Percentiles rank a stretch among this genome's conserved stretches.
phyloP scores from a whole-genome alignment of 352 stramenopile genomes.

The Thraustochytrium striatum region DNA sequence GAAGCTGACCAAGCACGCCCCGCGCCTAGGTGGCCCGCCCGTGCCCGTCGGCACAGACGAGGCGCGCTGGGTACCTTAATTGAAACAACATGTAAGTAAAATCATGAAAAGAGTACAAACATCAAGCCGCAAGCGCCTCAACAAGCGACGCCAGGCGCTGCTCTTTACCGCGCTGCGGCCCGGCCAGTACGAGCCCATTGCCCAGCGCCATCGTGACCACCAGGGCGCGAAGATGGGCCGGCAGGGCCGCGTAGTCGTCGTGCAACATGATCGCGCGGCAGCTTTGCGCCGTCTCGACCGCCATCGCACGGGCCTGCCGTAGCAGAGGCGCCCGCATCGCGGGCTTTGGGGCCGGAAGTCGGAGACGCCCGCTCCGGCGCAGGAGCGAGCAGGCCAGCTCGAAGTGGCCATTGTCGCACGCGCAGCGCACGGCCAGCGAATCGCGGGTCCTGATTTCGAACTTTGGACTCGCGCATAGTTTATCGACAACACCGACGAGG shows the following conservation, averaged over 20 bases:
- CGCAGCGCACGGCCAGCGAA: neutral
- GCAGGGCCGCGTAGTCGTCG: neutral
- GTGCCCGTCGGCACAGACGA: neutral
- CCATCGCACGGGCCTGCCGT: neutral
- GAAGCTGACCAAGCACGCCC: neutral
- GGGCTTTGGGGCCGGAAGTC: neutral
- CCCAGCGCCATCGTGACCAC: constrained; percentile 4
- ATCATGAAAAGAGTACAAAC: neutral
- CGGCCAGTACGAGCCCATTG: neutral
- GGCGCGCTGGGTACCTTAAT: neutral
- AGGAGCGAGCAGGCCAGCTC: neutral
- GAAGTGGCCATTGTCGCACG: neutral
- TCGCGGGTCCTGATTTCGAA: neutral
- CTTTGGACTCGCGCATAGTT: neutral
- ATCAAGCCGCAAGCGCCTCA: neutral
- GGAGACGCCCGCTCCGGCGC: neutral
- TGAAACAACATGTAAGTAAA: neutral
- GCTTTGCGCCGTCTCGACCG: neutral
- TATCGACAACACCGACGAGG: constrained; percentile 4
- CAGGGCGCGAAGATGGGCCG: neutral
- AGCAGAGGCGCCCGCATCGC: neutral
- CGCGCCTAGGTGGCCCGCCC: neutral
- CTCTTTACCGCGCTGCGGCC: neutral
- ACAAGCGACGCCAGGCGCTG: neutral
- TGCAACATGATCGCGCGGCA: neutral